A percentile compares a stretch with the other conserved stretches of the same genome.
These are phyloP conservation scores for Fusarium torulosum DNA, from an alignment of 2,329 filamentous ascomycete species.

Conservation along the genomic window DNA sequence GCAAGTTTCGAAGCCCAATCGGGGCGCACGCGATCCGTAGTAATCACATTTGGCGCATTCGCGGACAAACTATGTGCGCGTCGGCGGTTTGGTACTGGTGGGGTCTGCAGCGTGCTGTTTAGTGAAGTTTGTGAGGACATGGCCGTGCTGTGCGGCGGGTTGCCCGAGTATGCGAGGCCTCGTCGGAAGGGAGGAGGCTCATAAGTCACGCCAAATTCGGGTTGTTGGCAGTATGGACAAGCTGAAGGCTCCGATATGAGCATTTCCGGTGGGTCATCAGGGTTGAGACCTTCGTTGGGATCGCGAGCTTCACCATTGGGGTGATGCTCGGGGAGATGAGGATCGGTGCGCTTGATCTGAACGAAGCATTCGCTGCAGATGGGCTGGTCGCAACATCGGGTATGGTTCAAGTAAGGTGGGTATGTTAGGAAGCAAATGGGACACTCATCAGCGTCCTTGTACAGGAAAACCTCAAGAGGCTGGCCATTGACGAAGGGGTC, in stretches of 20 bases:
- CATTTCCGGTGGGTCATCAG: constrained; percentile 69
- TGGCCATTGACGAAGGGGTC: constrained; percentile 96
- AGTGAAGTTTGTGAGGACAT: constrained; percentile 91
- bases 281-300: constrained; percentile 54
- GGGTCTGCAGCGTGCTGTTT: constrained; percentile 65
- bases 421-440: constrained; percentile 98
- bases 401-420: constrained; percentile 92
- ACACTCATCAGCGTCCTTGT: constrained; percentile 91
- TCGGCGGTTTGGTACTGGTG: constrained; percentile 56
- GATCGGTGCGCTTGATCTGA: constrained; percentile 95
- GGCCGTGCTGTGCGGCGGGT: constrained; percentile 67
- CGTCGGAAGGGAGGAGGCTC: constrained; percentile 88
- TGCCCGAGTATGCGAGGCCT: constrained; percentile 76
- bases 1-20: constrained; percentile 95
- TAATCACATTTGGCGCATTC: constrained; percentile 86
- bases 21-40: constrained; percentile 90
- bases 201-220: constrained; percentile 97
- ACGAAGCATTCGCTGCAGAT: constrained; percentile 99
- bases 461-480: constrained; percentile 89
- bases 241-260: constrained; percentile 91
- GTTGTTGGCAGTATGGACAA: constrained; percentile 94
- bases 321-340: constrained; percentile 85
- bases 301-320: constrained; percentile 59
- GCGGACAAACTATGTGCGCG: constrained; percentile 78
- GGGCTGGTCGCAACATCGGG: constrained; percentile 92